Evolutionary conservation across 805 yeast species (phyloP).

Genomic region (Yueomyces sinensis): DNA sequence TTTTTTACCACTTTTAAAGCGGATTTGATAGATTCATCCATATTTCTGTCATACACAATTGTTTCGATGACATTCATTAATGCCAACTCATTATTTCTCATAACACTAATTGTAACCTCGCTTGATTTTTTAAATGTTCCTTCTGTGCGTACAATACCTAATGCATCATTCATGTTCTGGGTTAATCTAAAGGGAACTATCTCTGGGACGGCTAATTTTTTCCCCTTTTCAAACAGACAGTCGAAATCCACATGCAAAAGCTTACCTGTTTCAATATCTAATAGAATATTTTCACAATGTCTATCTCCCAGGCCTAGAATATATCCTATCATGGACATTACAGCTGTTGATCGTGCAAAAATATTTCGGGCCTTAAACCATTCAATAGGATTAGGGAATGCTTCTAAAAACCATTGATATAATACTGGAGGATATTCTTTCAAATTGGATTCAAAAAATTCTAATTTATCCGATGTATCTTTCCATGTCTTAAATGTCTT

Average conservation of each 20-base stretch:
- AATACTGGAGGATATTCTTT: constrained; percentile 50
- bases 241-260: constrained; percentile 93
- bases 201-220: constrained; percentile 72
- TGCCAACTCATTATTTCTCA: constrained; percentile 69
- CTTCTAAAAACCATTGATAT: constrained; percentile 77
- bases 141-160: constrained; percentile 79
- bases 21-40: constrained; percentile 44
- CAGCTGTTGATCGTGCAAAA: constrained; percentile 74
- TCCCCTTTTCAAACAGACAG: constrained; percentile 79
- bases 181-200: constrained; percentile 90
- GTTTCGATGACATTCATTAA: constrained; percentile 87
- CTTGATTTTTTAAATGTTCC: constrained; percentile 79
- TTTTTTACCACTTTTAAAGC: constrained; percentile 63
- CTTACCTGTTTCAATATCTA: constrained; percentile 61
- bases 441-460: constrained; percentile 17
- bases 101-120: constrained; percentile 64
- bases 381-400: constrained; percentile 74
- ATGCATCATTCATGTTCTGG: constrained; percentile 75
- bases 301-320: constrained; percentile 92
- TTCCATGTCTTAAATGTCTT: constrained; percentile 17
- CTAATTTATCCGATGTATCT: constrained; percentile 14
- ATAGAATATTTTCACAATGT: constrained; percentile 82
- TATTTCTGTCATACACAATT: constrained; percentile 60
- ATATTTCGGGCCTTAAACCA: constrained; percentile 76
- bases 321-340: constrained; percentile 95